These are phyloP conservation scores for Helicostylum pulchrum DNA, from an alignment of 192 early-diverging fungal genomes.

Conservation along the genomic window DNA sequence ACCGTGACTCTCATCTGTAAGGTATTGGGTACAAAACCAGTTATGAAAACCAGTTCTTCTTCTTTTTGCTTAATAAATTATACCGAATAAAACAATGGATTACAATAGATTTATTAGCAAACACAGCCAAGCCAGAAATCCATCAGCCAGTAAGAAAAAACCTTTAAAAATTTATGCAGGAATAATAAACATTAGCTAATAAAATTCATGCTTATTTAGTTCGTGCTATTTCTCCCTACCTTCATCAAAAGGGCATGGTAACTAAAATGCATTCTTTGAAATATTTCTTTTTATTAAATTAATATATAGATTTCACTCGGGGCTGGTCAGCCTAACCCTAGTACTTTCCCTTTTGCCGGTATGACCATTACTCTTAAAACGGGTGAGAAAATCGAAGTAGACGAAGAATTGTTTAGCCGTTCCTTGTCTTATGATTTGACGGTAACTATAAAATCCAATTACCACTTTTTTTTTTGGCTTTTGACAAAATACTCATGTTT, in stretches of 20 bases:
- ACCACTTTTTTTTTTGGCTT: too few relatives aligned
- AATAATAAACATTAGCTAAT: neutral
- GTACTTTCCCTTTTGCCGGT: conserved; percentile 61
- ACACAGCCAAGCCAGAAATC: conserved; percentile 39
- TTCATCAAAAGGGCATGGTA: neutral
- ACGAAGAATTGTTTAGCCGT: conserved; percentile 45
- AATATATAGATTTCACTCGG: conserved; percentile 61
- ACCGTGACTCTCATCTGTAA: too few relatives aligned
- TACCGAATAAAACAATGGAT: conserved; percentile 17
- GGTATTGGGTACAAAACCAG: neutral
- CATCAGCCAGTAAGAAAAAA: conserved; percentile 40
- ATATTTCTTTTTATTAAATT: neutral
- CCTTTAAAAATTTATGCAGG: conserved; percentile 5
- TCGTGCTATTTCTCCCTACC: neutral
- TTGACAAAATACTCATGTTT: neutral
- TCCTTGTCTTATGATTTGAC: conserved; percentile 64
- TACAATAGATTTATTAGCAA: conserved; percentile 42
- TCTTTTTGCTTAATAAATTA: neutral
- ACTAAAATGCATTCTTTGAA: neutral
- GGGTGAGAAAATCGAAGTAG: conserved; percentile 56
- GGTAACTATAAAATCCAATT: conserved; percentile 25
- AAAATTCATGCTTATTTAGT: neutral
- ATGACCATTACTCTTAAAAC: conserved; percentile 53
- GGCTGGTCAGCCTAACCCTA: conserved; percentile 65
- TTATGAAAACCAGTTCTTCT: neutral